Conservation (phyloP, 331 rosid species). For the Rosa hybrid region DNA sequence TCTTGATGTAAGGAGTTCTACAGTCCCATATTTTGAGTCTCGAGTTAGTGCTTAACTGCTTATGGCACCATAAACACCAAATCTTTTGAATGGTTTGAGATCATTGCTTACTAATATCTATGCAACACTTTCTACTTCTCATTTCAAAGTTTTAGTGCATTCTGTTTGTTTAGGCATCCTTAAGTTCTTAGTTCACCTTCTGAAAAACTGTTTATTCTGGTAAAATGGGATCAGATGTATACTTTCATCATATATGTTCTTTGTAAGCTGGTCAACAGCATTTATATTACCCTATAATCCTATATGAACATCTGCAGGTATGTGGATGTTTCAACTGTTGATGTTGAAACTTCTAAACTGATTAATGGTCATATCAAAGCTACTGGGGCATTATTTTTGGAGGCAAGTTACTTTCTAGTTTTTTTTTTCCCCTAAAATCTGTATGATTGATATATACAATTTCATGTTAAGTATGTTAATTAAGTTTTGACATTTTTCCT, state of each 20-base stretch:
- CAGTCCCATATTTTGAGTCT: not conserved
- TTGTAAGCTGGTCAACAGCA: slow-evolving; percentile 17
- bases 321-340: slow-evolving; percentile 97
- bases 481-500: slow-evolving; percentile 22
- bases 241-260: slow-evolving; percentile 4
- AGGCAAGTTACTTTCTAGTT: slow-evolving; percentile 45
- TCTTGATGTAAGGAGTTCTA: not conserved
- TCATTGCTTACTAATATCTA: not conserved
- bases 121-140: not conserved
- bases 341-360: slow-evolving; percentile 71
- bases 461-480: not conserved
- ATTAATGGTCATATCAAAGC: slow-evolving; percentile 60
- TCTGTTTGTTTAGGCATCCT: not conserved
- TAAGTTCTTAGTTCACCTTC: not conserved
- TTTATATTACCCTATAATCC: slow-evolving; percentile 12
- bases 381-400: slow-evolving; percentile 85
- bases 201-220: not conserved
- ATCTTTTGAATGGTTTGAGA: not conserved
- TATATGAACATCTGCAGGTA: slow-evolving; percentile 53
- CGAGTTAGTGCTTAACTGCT: not conserved
- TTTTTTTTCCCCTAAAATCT: not conserved
- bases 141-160: not conserved
- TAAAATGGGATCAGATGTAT: not conserved
- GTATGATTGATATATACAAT: not conserved
- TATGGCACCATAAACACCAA: slow-evolving; percentile 9